phyloP scores from a whole-genome alignment of 768 basidiomycete genomes.

The Kwoniella dejecticola region DNA sequence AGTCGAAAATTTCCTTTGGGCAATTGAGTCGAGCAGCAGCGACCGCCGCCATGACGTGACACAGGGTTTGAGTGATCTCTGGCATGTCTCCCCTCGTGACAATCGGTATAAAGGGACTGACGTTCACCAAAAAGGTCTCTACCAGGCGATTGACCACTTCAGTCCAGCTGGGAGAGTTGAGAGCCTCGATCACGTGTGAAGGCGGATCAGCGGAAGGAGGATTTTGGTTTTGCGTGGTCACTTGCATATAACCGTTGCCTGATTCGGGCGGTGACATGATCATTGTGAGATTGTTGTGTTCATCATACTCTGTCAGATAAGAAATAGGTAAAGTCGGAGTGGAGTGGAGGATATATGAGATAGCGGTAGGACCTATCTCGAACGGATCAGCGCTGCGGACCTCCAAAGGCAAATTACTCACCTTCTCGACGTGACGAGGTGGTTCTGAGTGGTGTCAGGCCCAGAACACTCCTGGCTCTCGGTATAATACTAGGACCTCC shows the following conservation, averaged over 20 bases:
- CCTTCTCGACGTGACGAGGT: constrained; percentile 15
- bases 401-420: not conserved
- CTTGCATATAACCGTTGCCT: constrained; percentile 24
- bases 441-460: constrained; percentile 6
- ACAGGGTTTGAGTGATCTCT: constrained; percentile 13
- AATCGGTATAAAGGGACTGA: constrained; percentile 25
- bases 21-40: constrained; percentile 25
- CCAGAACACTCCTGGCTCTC: constrained; percentile 1
- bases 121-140: constrained; percentile 22
- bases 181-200: constrained; percentile 19
- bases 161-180: constrained; percentile 24
- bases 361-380: constrained; percentile 24
- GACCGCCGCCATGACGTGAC: constrained; percentile 26
- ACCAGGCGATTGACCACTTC: constrained; percentile 30
- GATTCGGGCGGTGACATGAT: constrained; percentile 7
- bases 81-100: constrained; percentile 23
- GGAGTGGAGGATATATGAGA: constrained; percentile 33
- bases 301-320: constrained; percentile 18
- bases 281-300: constrained; percentile 16
- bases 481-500: not conserved
- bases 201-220: constrained; percentile 11
- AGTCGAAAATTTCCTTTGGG: constrained; percentile 30
- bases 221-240: not conserved
- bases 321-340: constrained; percentile 28
- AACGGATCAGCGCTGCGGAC: not conserved